These are phyloP conservation scores for Cucumis hystrix DNA, from an alignment of 306 rosid genomes.

Conservation along the genomic window DNA sequence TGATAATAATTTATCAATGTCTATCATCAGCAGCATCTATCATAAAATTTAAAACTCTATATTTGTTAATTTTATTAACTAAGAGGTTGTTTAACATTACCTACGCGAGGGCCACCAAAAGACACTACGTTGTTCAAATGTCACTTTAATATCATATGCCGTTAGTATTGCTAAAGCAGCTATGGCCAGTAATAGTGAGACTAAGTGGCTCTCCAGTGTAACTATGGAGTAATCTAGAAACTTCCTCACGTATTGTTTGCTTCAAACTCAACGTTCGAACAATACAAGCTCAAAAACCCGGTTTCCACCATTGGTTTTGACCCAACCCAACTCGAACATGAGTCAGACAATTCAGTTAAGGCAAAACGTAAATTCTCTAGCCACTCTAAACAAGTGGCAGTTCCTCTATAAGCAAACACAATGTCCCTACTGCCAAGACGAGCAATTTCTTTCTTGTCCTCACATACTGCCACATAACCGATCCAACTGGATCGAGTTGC, in stretches of 20 bases:
- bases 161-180: conserved; percentile 44
- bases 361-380: conserved; percentile 45
- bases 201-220: conserved; percentile 32
- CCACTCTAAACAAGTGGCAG: conserved; percentile 57
- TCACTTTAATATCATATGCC: conserved; percentile 23
- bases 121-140: conserved; percentile 22
- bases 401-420: conserved; percentile 45
- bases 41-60: too few relatives aligned
- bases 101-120: conserved; percentile 68
- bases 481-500: conserved; percentile 33
- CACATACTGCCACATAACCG: conserved; percentile 54
- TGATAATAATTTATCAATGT: too few relatives aligned
- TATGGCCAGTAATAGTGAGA: conserved; percentile 57
- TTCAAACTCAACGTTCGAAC: conserved; percentile 29
- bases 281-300: conserved; percentile 50
- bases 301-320: conserved; percentile 40
- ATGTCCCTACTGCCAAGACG: conserved; percentile 54
- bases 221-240: conserved; percentile 17
- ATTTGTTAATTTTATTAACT: too few relatives aligned
- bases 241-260: conserved; percentile 27
- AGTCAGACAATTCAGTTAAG: conserved; percentile 19
- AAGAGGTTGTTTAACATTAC: background rate
- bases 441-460: conserved; percentile 38
- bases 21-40: too few relatives aligned
- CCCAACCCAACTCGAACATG: too few relatives aligned